Base-by-base conservation (phyloP, 1,284 basidiomycete genomes). In the Macrocystidia cucumis region DNA sequence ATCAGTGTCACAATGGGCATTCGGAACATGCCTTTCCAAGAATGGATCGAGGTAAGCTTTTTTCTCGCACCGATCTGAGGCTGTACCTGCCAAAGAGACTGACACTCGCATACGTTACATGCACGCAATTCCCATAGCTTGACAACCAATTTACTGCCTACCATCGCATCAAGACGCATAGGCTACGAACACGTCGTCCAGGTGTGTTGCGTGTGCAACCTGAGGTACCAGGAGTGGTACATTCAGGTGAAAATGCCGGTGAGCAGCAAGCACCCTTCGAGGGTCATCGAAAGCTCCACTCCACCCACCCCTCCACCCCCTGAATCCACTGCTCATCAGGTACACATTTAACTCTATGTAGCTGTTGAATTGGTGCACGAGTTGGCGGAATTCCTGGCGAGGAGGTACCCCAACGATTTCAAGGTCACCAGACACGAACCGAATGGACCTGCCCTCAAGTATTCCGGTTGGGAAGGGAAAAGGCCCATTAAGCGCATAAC, bases 1-100 rank as follows among this genome's bases (percentile, higher is more conserved):
- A 11, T 5, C 37, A 82, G 80, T 46, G 68, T 83, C 19, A 83
- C 77, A 9, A 83, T 83, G 80, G 80, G 78, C 38, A 74, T 83
- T 42, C 68, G 76, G 13, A 62, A 55, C 36, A 80, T 84, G 78
- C 61, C 60, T 8, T 82, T 74, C 73, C 62, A 65, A 12, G 73
- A 79, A 35, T 83, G 80, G 79, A 72, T 81, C 35, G 79, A 82
- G 60, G 73, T 74, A 38, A 39, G 48, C 37, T 12, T 17, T 19
- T 36, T 29, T 6, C 25, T 29, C 11, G 30, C 12, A 18, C 21
- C 8, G 9, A 7, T n/a, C 5, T 7, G 25, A 7, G 25, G 25
- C 25, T 27, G 3, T 8, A 12, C 23, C 12, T 12, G 23, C 23
- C 23, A 25, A 8, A 14, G 13, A 29, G 11, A 9, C 2, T 6